phyloP scores from a whole-genome alignment of 2,329 filamentous ascomycete genomes.

The Alternaria longipes region DNA sequence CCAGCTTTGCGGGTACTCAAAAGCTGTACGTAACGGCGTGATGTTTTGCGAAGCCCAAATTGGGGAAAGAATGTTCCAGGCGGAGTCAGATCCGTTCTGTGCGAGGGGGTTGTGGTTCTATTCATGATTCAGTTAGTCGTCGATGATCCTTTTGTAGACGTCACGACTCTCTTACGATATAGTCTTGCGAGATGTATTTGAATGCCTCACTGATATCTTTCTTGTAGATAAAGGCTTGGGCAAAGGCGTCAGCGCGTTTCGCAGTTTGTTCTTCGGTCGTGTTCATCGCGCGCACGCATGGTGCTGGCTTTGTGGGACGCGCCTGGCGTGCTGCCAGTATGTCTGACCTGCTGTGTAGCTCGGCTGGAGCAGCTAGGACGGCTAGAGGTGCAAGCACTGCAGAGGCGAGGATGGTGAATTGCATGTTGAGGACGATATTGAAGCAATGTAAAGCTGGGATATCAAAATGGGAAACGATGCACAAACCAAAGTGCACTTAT shows the following conservation, averaged over 20 bases:
- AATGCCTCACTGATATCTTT: slow-evolving; percentile 43
- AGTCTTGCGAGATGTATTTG: slow-evolving; percentile 36
- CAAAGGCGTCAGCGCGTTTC: slow-evolving; percentile 31
- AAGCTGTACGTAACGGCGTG: slow-evolving; percentile 33
- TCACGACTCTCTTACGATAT: slow-evolving; percentile 30
- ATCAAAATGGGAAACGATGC: not conserved
- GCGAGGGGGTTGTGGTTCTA: slow-evolving; percentile 44
- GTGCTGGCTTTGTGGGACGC: slow-evolving; percentile 32
- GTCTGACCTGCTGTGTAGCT: not conserved
- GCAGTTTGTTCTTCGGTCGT: slow-evolving; percentile 26
- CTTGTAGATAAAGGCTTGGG: slow-evolving; percentile 40
- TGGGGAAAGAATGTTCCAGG: slow-evolving; percentile 37
- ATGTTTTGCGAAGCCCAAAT: slow-evolving; percentile 37
- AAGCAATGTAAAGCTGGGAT: not conserved
- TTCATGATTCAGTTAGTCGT: not conserved
- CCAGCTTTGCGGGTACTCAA: slow-evolving; percentile 36
- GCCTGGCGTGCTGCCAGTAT: slow-evolving; percentile 23
- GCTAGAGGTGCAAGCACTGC: slow-evolving; percentile 25
- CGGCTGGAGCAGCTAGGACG: slow-evolving; percentile 26
- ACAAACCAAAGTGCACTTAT: not conserved
- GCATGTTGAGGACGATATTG: slow-evolving; percentile 25
- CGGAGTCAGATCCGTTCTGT: slow-evolving; percentile 41
- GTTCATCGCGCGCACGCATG: slow-evolving; percentile 30
- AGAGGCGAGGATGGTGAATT: slow-evolving; percentile 22
- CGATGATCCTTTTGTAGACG: not conserved